Evolutionary conservation across 1,139 yeast species (phyloP).

Genomic region (Suhomyces maxii): DNA sequence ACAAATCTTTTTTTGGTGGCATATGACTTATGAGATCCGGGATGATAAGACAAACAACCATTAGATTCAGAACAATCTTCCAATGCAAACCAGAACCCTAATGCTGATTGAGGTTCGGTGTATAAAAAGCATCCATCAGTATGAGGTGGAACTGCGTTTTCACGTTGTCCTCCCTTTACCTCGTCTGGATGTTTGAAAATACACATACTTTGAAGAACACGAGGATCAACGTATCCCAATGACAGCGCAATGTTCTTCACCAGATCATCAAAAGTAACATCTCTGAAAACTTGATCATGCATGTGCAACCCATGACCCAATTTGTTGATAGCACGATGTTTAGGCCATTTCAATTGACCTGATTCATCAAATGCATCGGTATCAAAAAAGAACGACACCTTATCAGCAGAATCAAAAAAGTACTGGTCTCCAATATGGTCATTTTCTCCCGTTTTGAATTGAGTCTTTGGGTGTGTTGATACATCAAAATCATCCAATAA

Average conservation of each 20-base stretch:
- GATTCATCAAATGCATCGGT: constrained; percentile 61
- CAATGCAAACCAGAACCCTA: constrained; percentile 83
- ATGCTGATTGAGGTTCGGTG: constrained; percentile 69
- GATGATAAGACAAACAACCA: constrained; percentile 73
- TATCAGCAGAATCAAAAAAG: constrained; percentile 68
- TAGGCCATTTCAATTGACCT: constrained; percentile 53
- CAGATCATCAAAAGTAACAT: constrained; percentile 52
- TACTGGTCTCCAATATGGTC: constrained; percentile 74
- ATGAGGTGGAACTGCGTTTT: constrained; percentile 73
- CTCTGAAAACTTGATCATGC: constrained; percentile 46
- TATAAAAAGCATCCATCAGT: constrained; percentile 74
- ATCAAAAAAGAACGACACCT: constrained; percentile 70
- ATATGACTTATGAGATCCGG: constrained; percentile 66
- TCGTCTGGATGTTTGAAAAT: constrained; percentile 69
- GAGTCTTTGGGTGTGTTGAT: constrained; percentile 65
- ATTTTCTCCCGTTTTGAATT: constrained; percentile 65
- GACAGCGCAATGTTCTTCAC: constrained; percentile 54
- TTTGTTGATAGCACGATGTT: constrained; percentile 65
- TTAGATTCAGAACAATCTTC: constrained; percentile 69
- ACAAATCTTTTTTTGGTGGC: constrained; percentile 69
- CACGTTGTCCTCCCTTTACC: constrained; percentile 48
- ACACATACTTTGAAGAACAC: constrained; percentile 77
- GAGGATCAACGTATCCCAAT: constrained; percentile 60
- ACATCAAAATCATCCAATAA: constrained; percentile 54
- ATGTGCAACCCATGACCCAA: constrained; percentile 79